These are phyloP conservation scores for Solanum clarkiae DNA, from an alignment of 257 asterid species.

Conservation along the genomic window DNA sequence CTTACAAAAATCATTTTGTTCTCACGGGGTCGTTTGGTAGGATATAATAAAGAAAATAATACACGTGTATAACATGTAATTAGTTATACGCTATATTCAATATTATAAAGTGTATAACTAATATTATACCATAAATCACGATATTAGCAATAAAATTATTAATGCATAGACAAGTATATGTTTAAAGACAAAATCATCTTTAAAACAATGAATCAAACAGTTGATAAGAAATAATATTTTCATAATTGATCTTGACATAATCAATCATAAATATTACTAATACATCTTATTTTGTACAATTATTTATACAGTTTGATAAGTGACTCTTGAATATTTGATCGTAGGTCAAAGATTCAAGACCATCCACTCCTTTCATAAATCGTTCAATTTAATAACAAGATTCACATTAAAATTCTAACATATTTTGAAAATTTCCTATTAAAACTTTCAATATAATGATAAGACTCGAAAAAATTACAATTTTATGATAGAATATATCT, in stretches of 20 bases:
- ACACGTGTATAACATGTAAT: no score
- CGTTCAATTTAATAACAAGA: no score
- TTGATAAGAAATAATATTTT: not conserved
- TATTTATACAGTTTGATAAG: rapidly evolving
- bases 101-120: not conserved
- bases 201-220: rapidly evolving
- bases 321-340: rapidly evolving
- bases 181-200: not conserved
- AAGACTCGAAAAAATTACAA: not conserved
- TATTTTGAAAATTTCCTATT: not conserved
- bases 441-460: not conserved
- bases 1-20: not conserved
- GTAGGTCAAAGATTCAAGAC: no score
- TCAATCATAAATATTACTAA: not conserved
- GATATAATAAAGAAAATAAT: no score
- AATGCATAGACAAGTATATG: not conserved
- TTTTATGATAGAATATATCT: not conserved
- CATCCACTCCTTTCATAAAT: no score
- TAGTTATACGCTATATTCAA: not conserved
- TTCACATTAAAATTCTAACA: not conserved
- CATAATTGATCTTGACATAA: not conserved
- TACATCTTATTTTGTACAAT: not conserved
- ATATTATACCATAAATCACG: not conserved
- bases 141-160: not conserved
- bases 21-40: not conserved